A percentile compares a stretch with the other conserved stretches of the same genome.
Evolutionary conservation across 495 filamentous ascomycete genomes (phyloP).

Genomic region (Pseudevernia furfuracea): DNA sequence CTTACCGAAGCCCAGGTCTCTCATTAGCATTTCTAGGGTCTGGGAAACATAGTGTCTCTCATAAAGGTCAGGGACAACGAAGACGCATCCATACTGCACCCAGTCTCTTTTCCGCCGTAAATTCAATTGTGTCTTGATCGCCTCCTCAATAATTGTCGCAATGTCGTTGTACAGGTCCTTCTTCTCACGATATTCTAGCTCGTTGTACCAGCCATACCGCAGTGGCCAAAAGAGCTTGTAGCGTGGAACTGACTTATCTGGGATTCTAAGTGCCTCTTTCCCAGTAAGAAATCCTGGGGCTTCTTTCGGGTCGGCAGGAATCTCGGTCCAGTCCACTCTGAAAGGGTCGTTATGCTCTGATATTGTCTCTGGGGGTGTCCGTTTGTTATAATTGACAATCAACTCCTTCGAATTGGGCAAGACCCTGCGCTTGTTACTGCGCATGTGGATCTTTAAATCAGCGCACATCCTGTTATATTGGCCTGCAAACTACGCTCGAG

Average conservation of each 20-base stretch:
- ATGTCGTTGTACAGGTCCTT: slow-evolving; percentile 77
- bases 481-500: slow-evolving; percentile 50
- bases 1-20: slow-evolving; percentile 76
- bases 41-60: slow-evolving; percentile 86
- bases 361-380: slow-evolving; percentile 72
- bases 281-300: slow-evolving; percentile 71
- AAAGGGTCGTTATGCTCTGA: slow-evolving; percentile 88
- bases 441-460: slow-evolving; percentile 84
- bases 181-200: slow-evolving; percentile 73
- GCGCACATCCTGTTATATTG: slow-evolving; percentile 74
- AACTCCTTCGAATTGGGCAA: slow-evolving; percentile 93
- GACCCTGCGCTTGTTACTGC: slow-evolving; percentile 82
- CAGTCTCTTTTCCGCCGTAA: slow-evolving; percentile 71
- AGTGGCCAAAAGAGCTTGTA: slow-evolving; percentile 93
- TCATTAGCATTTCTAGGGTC: slow-evolving; percentile 73
- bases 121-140: slow-evolving; percentile 73
- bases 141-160: slow-evolving; percentile 74
- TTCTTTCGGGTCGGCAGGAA: slow-evolving; percentile 47
- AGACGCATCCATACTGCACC: slow-evolving; percentile 84
- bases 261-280: slow-evolving; percentile 71
- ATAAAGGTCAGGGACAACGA: slow-evolving; percentile 93
- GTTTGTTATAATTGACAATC: slow-evolving; percentile 84
- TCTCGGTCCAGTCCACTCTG: slow-evolving; percentile 91
- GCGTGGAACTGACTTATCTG: slow-evolving; percentile 79
- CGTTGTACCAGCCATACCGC: slow-evolving; percentile 78